phyloP scores from a whole-genome alignment of 192 early-diverging fungal genomes.

The Coemansia sp. region DNA sequence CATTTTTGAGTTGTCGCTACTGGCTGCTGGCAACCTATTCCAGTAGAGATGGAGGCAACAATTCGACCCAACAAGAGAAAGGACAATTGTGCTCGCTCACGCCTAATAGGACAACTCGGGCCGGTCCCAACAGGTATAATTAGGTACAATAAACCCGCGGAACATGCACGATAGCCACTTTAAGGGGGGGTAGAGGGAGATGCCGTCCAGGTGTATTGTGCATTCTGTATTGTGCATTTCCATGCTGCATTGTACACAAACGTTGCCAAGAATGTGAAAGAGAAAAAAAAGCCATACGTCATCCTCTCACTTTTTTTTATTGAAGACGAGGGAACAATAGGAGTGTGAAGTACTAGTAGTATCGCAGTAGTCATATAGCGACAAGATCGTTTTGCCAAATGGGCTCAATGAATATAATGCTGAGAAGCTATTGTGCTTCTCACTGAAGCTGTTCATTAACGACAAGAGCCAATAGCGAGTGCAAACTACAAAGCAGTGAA shows the following conservation, averaged over 20 bases:
- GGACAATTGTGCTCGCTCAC: neutral
- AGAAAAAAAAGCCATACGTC: neutral
- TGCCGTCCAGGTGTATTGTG: neutral
- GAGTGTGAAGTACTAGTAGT: neutral
- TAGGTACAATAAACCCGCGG: neutral
- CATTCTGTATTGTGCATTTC: conserved; percentile 6
- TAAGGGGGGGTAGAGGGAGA: neutral
- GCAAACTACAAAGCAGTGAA: neutral
- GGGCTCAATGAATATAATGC: neutral
- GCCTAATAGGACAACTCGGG: neutral
- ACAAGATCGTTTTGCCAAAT: neutral
- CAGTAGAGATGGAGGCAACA: neutral
- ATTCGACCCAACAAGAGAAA: neutral
- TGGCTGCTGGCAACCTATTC: neutral
- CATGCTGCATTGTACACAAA: neutral
- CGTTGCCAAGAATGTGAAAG: neutral
- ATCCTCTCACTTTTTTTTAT: neutral
- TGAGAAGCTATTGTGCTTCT: neutral
- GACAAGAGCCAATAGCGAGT: neutral
- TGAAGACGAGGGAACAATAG: neutral
- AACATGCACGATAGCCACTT: neutral
- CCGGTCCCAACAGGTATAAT: neutral
- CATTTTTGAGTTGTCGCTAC: neutral
- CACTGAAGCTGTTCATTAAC: neutral
- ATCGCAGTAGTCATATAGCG: conserved; percentile 1